Evolutionary conservation across 441 rosid species (phyloP).

Genomic region (Croton setiger): DNA sequence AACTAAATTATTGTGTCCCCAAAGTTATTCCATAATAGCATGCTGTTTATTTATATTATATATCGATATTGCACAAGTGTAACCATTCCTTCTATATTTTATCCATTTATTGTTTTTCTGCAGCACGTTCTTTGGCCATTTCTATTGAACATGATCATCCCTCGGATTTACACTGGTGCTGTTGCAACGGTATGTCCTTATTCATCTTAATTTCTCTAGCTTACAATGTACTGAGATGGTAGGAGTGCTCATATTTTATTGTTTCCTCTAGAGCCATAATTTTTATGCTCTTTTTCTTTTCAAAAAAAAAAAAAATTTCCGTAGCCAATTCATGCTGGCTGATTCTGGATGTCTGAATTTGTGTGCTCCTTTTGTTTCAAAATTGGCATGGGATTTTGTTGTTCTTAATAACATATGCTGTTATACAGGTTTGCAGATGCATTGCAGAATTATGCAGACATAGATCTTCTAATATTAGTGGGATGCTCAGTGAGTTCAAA

Average conservation of each 20-base stretch:
- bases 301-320: background rate
- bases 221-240: background rate
- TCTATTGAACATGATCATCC: constrained; percentile 84
- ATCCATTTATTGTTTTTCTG: constrained; percentile 26
- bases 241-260: constrained; percentile 1
- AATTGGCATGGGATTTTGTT: constrained; percentile 7
- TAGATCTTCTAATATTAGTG: constrained; percentile 52
- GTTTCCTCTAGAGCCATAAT: constrained; percentile 11
- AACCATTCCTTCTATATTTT: constrained; percentile 4
- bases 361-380: background rate
- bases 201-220: constrained; percentile 18
- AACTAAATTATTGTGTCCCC: too few species aligned
- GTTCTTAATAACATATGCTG: constrained; percentile 22
- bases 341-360: constrained; percentile 14
- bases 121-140: constrained; percentile 99
- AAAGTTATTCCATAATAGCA: too few species aligned
- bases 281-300: constrained; percentile 11
- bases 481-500: constrained; percentile 80
- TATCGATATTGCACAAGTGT: too few species aligned
- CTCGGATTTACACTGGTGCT: constrained; percentile 70
- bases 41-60: too few species aligned
- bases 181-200: constrained; percentile 65
- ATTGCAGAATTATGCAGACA: constrained; percentile 84
- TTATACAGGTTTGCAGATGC: constrained; percentile 92
- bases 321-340: constrained; percentile 8